Conservation (phyloP, 208 protist species). For the Crithidia mellificae region DNA sequence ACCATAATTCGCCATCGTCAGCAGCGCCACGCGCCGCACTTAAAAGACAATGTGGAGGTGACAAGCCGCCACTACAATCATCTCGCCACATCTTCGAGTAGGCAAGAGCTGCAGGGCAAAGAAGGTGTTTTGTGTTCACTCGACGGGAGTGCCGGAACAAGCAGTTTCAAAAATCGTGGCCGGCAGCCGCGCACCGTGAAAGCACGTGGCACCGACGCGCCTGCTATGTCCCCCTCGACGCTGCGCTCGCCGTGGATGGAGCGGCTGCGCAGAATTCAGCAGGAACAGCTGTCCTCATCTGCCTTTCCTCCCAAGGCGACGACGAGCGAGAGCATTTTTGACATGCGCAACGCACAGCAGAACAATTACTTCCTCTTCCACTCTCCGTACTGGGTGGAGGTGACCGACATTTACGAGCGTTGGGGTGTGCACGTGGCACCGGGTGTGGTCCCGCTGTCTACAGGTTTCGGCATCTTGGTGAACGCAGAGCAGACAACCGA, state of each 20-base stretch:
- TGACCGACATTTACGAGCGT: conserved; percentile 25
- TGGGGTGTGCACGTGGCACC: conserved; percentile 43
- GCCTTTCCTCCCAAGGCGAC: too few species aligned
- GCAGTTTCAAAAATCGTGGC: too few species aligned
- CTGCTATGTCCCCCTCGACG: too few species aligned
- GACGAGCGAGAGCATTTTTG: background rate
- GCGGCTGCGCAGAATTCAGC: conserved; percentile 12
- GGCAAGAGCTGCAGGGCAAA: too few species aligned
- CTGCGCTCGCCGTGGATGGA: conserved; percentile 22
- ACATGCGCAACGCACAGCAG: background rate
- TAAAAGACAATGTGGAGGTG: background rate
- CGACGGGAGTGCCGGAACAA: too few species aligned
- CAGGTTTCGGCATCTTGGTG: conserved; percentile 14
- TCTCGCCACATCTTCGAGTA: too few species aligned
- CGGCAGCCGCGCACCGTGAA: too few species aligned
- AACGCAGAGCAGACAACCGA: conserved; percentile 69
- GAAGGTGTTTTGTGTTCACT: too few species aligned
- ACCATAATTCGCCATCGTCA: conserved; percentile 10
- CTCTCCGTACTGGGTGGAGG: conserved; percentile 58
- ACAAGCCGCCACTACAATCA: background rate
- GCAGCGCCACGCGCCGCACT: background rate
- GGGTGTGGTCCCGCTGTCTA: conserved; percentile 20
- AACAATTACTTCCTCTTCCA: conserved; percentile 26
- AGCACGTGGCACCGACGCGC: background rate
- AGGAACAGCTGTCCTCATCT: background rate